A percentile compares a stretch with the other conserved stretches of the same genome.
Conservation (phyloP, 106 monocot species). For the Alisma plantagoaquatica region DNA sequence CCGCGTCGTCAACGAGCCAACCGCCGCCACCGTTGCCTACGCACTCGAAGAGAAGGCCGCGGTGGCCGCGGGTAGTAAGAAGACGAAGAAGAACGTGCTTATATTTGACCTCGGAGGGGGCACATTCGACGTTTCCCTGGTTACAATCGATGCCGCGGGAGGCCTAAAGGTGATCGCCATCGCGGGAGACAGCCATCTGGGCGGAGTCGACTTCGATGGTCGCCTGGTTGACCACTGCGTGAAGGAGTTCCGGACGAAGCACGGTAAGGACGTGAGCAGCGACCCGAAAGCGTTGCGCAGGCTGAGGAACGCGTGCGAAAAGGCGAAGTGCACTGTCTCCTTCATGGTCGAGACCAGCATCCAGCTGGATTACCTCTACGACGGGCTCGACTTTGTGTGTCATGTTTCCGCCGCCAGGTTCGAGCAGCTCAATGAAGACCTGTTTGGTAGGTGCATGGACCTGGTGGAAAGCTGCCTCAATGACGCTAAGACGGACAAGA, state of each 20-base stretch:
- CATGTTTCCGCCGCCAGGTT: conserved; percentile 5
- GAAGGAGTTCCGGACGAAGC: conserved; percentile 8
- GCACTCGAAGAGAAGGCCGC: conserved; percentile 7
- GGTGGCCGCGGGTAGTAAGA: background rate
- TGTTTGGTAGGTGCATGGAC: conserved; percentile 56
- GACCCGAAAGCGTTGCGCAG: background rate
- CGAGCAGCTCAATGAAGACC: conserved; percentile 22
- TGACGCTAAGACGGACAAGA: conserved; percentile 23
- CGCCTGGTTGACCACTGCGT: conserved; percentile 11
- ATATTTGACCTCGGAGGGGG: conserved; percentile 11
- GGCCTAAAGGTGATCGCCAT: conserved; percentile 12
- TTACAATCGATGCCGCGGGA: conserved; percentile 11
- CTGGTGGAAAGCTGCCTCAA: conserved; percentile 49
- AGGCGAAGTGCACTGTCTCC: conserved; percentile 12
- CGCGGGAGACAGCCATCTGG: conserved; percentile 12
- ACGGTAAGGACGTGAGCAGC: conserved; percentile 15
- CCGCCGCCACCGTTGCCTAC: conserved; percentile 16
- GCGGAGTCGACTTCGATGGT: conserved; percentile 16
- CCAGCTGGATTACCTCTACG: conserved; percentile 6
- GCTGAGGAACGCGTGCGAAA: conserved; percentile 15
- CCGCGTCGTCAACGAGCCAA: conserved; percentile 3
- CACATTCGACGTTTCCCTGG: conserved; percentile 6
- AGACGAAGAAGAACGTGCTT: conserved; percentile 11
- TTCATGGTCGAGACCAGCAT: background rate
- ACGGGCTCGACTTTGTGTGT: conserved; percentile 14